These are phyloP conservation scores for Pelargonium myrrhifolium DNA, from an alignment of 441 rosid genomes.

Conservation along the genomic window DNA sequence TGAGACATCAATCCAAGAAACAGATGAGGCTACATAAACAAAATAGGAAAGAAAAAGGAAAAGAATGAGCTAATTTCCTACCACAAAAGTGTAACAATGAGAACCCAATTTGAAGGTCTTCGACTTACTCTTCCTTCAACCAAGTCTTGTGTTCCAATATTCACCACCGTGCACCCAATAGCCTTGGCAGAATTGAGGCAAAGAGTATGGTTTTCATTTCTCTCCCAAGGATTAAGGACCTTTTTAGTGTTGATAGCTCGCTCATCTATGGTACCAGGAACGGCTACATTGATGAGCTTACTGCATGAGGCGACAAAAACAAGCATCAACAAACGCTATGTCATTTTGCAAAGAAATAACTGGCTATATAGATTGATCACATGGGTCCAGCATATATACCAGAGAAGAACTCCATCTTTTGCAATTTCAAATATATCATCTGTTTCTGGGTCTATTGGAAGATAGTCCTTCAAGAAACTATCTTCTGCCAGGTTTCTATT, in stretches of 20 bases:
- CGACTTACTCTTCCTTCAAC: conserved; percentile 87
- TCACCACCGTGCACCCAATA: conserved; percentile 97
- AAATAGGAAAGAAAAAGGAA: conserved; percentile 7
- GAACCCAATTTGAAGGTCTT: background rate
- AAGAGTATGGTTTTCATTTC: conserved; percentile 94
- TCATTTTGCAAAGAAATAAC: background rate
- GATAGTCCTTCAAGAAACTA: conserved; percentile 66
- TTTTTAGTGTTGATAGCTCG: conserved; percentile 88
- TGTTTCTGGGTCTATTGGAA: conserved; percentile 75
- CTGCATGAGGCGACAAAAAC: conserved; percentile 40
- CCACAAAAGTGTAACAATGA: conserved; percentile 4
- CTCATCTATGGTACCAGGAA: conserved; percentile 97
- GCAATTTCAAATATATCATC: conserved; percentile 81
- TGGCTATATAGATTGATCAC: background rate
- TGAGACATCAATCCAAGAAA: conserved; percentile 96
- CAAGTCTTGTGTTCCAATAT: conserved; percentile 90
- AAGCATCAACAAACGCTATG: conserved; percentile 19
- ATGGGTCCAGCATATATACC: conserved; percentile 37
- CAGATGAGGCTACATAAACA: conserved; percentile 72
- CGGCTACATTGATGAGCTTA: conserved; percentile 96
- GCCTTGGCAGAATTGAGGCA: conserved; percentile 99
- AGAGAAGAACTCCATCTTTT: conserved; percentile 92
- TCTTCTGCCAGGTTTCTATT: conserved; percentile 78
- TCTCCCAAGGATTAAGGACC: conserved; percentile 91
- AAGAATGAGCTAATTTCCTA: conserved; percentile 15